Conservation (phyloP, 75 land plant species). For the Gnetum montanum region DNA sequence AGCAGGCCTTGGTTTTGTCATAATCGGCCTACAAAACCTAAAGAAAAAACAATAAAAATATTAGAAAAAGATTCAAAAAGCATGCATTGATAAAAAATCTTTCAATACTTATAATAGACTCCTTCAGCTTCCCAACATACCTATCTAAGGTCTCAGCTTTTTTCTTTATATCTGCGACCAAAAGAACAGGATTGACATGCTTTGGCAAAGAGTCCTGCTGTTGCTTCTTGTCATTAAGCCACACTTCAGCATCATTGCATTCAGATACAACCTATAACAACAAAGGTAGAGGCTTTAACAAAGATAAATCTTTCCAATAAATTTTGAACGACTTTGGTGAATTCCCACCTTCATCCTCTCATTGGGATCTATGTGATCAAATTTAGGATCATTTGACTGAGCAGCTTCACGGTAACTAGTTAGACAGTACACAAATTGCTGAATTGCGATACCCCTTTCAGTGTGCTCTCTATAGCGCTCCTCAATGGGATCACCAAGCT, state of each 20-base stretch:
- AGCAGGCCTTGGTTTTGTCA: conserved; percentile 72
- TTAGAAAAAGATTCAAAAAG: neutral
- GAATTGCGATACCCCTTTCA: conserved; percentile 53
- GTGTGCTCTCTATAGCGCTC: conserved; percentile 58
- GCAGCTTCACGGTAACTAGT: conserved; percentile 83
- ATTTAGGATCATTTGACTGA: conserved; percentile 34
- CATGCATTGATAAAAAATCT: neutral
- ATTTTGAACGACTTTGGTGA: neutral
- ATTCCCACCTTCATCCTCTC: conserved; percentile 43
- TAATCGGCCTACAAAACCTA: conserved; percentile 92
- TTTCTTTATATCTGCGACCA: conserved; percentile 54
- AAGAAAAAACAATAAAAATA: neutral
- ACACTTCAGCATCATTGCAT: conserved; percentile 71
- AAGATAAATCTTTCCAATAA: neutral
- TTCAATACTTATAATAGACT: neutral
- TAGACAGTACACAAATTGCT: conserved; percentile 67
- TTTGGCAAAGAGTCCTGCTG: conserved; percentile 72
- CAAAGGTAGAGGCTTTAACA: neutral
- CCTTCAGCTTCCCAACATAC: conserved; percentile 16
- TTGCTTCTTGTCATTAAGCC: conserved; percentile 71
- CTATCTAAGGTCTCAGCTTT: conserved; percentile 78
- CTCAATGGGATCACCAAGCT: conserved; percentile 92
- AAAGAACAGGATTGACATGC: conserved; percentile 56
- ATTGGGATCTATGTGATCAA: conserved; percentile 37
- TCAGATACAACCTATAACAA: conserved; percentile 54